These are phyloP conservation scores for Rhytidiadelphus loreus DNA, from an alignment of 225 moss, liverwort and hornwort species.

Conservation along the genomic window DNA sequence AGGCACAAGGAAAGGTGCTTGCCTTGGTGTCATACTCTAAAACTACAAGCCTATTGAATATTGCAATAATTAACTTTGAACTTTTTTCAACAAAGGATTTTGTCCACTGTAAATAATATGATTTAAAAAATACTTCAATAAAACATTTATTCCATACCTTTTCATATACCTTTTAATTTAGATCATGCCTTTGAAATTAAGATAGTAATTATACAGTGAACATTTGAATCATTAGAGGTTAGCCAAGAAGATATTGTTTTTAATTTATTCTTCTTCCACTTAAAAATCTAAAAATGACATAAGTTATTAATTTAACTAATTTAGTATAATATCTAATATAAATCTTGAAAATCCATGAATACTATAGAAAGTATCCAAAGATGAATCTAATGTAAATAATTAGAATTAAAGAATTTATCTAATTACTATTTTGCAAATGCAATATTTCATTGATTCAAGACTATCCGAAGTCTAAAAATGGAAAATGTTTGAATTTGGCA, in stretches of 20 bases:
- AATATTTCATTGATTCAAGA: not conserved
- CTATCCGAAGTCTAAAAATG: accelerated
- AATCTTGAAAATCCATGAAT: not conserved
- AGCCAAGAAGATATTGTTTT: accelerated
- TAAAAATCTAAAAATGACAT: not conserved
- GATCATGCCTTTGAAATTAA: not conserved
- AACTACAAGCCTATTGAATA: not conserved
- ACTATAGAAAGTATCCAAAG: too few species aligned
- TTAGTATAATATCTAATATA: not conserved
- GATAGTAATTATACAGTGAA: not conserved
- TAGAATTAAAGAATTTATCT: not conserved
- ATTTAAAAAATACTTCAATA: not conserved
- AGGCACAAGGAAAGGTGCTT: not conserved
- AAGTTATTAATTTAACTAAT: accelerated
- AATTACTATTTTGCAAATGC: not conserved
- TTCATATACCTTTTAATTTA: not conserved
- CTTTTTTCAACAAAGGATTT: not conserved
- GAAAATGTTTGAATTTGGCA: not conserved
- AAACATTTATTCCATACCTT: too few species aligned
- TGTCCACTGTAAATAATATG: not conserved
- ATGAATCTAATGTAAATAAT: not conserved
- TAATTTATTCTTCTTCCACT: not conserved
- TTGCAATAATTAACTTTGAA: not conserved
- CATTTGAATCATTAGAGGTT: accelerated
- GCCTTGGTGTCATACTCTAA: not conserved